A percentile compares a stretch with the other conserved stretches of the same genome.
Conservation (phyloP, 163 green algal genomes). For the Trebouxiophyceae sp. region DNA sequence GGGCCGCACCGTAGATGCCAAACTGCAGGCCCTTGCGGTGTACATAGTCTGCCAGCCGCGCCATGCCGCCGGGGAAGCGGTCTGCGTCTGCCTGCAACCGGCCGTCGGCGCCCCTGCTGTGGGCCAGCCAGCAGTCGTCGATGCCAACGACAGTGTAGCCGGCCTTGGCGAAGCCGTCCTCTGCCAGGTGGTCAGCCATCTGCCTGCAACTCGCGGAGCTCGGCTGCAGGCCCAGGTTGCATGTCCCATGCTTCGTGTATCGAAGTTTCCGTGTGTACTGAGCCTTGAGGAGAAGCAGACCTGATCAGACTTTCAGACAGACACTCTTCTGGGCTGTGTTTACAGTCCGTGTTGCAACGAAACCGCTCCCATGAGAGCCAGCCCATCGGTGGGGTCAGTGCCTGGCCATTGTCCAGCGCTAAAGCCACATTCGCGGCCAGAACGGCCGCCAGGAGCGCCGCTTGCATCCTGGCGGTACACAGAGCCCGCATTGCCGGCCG, state of each 20-base stretch:
- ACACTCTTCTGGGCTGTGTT: background rate
- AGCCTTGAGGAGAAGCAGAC: no score
- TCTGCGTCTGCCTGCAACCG: slow-evolving; percentile 3
- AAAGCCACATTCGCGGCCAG: background rate
- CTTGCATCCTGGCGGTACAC: no score
- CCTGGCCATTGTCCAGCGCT: slow-evolving; percentile 5
- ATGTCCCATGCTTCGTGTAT: no score
- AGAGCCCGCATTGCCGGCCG: no score
- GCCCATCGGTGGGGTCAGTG: slow-evolving; percentile 3
- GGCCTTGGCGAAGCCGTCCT: background rate
- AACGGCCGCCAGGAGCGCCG: no score
- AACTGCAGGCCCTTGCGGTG: slow-evolving; percentile 4
- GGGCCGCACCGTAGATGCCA: slow-evolving; percentile 7
- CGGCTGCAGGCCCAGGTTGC: no score
- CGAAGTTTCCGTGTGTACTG: no score
- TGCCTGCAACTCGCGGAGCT: background rate
- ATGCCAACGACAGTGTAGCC: slow-evolving; percentile 6
- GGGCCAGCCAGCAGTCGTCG: slow-evolving; percentile 10
- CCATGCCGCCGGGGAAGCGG: slow-evolving; percentile 7
- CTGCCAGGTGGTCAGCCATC: slow-evolving; percentile 2
- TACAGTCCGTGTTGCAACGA: slow-evolving; percentile 5
- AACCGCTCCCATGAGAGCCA: slow-evolving; percentile 13
- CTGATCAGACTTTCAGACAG: slow-evolving; percentile 6
- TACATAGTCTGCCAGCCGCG: background rate
- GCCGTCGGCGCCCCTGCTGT: background rate